Percentiles rank a stretch among this genome's conserved stretches.
These are phyloP conservation scores for Hemisphaericaspora subhashii DNA, from an alignment of 1,139 yeast species.

Conservation along the genomic window DNA sequence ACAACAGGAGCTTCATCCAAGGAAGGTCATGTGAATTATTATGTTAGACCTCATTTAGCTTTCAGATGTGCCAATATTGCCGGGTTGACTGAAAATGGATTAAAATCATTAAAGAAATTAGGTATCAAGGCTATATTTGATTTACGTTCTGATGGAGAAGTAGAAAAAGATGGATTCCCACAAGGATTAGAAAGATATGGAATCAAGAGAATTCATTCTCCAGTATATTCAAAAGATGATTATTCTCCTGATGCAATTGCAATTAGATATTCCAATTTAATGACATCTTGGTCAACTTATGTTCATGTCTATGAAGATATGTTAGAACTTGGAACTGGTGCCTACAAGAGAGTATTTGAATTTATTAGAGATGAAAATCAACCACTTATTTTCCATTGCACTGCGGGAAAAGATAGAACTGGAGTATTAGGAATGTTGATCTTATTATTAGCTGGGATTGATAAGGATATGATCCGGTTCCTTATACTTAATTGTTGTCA, in stretches of 20 bases:
- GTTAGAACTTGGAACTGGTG: slow-evolving; percentile 46
- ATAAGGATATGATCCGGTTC: slow-evolving; percentile 60
- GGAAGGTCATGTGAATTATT: slow-evolving; percentile 21
- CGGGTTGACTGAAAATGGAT: slow-evolving; percentile 49
- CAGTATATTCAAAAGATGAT: slow-evolving; percentile 58
- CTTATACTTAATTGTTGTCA: too few relatives aligned
- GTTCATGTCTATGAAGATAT: slow-evolving; percentile 64
- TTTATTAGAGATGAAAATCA: slow-evolving; percentile 50
- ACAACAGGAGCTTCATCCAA: too few relatives aligned
- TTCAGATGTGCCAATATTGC: slow-evolving; percentile 68
- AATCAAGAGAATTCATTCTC: slow-evolving; percentile 54
- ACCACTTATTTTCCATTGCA: slow-evolving; percentile 69
- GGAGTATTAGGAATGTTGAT: slow-evolving; percentile 73
- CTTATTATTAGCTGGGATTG: slow-evolving; percentile 63
- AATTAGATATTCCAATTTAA: slow-evolving; percentile 52
- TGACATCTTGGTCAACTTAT: slow-evolving; percentile 65
- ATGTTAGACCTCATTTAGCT: slow-evolving; percentile 54
- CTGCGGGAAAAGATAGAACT: slow-evolving; percentile 88
- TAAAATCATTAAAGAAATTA: slow-evolving; percentile 36
- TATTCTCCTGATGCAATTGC: slow-evolving; percentile 70
- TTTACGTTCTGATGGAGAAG: slow-evolving; percentile 65
- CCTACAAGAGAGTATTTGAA: slow-evolving; percentile 50
- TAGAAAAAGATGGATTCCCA: slow-evolving; percentile 50
- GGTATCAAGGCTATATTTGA: slow-evolving; percentile 65
- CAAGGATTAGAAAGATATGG: slow-evolving; percentile 37